These are phyloP conservation scores for Cyberlindnera bimundalis DNA, from an alignment of 805 yeast species.

Conservation along the genomic window DNA sequence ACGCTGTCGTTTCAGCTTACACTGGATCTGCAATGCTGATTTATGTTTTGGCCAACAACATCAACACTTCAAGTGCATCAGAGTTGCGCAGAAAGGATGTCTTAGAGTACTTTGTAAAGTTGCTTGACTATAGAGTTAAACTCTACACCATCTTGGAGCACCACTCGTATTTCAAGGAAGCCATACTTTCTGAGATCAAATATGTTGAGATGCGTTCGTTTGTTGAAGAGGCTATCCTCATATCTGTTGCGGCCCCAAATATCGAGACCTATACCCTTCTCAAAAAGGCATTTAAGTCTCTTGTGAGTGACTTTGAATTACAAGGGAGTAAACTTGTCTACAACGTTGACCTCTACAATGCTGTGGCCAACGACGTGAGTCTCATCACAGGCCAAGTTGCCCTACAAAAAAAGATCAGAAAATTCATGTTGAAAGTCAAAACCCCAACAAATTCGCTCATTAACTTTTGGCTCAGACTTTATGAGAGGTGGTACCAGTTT, in stretches of 20 bases:
- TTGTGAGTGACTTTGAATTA: constrained; percentile 22
- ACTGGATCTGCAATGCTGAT: constrained; percentile 38
- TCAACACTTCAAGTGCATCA: constrained; percentile 30
- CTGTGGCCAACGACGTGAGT: constrained; percentile 49
- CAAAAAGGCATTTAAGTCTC: constrained; percentile 36
- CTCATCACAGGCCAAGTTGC: constrained; percentile 72
- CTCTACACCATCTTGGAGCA: constrained; percentile 29
- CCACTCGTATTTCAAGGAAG: constrained; percentile 23
- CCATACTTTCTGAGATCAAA: constrained; percentile 25
- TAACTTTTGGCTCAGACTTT: constrained; percentile 43
- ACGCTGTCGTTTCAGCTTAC: constrained; percentile 33
- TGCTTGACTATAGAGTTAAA: constrained; percentile 35
- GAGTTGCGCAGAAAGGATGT: constrained; percentile 33
- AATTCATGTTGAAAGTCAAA: constrained; percentile 27
- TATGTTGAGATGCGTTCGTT: constrained; percentile 33
- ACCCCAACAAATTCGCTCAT: constrained; percentile 35
- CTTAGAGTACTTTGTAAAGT: constrained; percentile 37
- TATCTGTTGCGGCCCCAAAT: constrained; percentile 50
- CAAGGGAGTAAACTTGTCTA: constrained; percentile 8
- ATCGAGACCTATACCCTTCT: constrained; percentile 47
- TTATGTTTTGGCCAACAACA: constrained; percentile 34
- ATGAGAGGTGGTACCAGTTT: constrained; percentile 42
- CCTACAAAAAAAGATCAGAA: constrained; percentile 62
- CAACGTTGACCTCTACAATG: constrained; percentile 38
- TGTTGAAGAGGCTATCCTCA: constrained; percentile 48